Base-by-base conservation (phyloP, 2,329 filamentous ascomycete genomes). In the Hortaea werneckii region DNA sequence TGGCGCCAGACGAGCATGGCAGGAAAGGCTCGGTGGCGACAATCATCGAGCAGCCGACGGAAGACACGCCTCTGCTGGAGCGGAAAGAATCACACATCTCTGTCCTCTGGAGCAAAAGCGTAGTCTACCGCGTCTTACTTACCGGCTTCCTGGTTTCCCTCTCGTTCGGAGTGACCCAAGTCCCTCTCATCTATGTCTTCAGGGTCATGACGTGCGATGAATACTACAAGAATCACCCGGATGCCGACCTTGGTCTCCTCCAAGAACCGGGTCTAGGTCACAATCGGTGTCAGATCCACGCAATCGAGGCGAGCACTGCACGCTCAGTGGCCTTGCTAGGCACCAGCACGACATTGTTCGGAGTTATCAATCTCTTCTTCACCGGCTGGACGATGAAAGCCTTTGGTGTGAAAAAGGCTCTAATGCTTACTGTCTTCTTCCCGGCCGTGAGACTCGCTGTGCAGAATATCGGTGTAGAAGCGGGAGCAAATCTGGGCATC, bases 181-280 rank as follows among this genome's bases (percentile, higher is more conserved):
- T 73, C 4, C 71, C 71, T 55, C 59, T 75, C 5, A 62, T 83
- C 40, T 83, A 82, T 61, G 79, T 82, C 26, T 85, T 86, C 54
- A 79, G 80, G 47, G 59, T 83, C 1, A 85, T 86, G 81, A 79
- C 78, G 42, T 87, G 83, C 63, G 79, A 86, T 45, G 73, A 76
- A 43, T 87, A 79, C 60, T 87, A 85, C 63, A 66, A 71, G 32
- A 67, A 67, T 2, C 76, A 84, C 55, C 70, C 75, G 9, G 37
- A n/a, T n/a, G 37, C 37, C 3, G 37, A 5, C 10, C 8, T 39
- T 8, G 5, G 3, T 2, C 37, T 39, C 3, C 69, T 4, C 29
- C 50, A 11, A 43, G 43, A 26, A 35, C n/a, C 32, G n/a, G n/a
- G 32, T 2, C 32, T 35, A 9, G 32, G 32, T 2, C 37, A 20